Percentiles rank a stretch among this genome's conserved stretches.
phyloP scores from a whole-genome alignment of 1,284 basidiomycete species.

The Sanghuangporus sanghuang region DNA sequence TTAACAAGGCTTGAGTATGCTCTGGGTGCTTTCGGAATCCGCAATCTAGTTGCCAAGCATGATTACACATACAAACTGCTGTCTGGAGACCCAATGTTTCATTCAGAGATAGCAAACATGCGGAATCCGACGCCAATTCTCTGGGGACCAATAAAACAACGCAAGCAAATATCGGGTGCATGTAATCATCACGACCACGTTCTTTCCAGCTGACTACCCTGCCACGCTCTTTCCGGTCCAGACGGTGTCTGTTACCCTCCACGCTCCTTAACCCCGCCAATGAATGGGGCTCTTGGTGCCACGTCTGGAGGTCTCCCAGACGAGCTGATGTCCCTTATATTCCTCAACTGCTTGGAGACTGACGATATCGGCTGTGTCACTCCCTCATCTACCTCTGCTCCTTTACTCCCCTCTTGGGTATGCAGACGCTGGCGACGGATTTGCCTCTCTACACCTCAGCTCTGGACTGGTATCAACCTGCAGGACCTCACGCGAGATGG shows the following conservation, averaged over 20 bases:
- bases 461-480: conserved; percentile 2
- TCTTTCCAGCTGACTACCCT: background rate
- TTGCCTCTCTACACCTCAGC: conserved; percentile 1
- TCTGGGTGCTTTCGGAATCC: no score
- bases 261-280: background rate
- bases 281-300: background rate
- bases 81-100: no score
- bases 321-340: conserved; percentile 4
- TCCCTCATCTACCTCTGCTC: conserved; percentile 1
- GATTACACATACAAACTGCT: no score
- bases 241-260: background rate
- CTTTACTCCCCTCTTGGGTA: conserved; percentile 7
- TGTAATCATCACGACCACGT: background rate
- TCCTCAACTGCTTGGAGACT: conserved; percentile 8
- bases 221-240: background rate
- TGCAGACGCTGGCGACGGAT: conserved; percentile 6
- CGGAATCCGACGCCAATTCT: no score
- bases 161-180: no score
- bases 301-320: conserved; percentile 4
- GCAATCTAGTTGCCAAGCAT: no score
- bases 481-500: background rate
- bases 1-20: no score
- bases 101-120: no score
- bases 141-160: no score
- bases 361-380: conserved; percentile 8